Base-by-base conservation (phyloP, 768 basidiomycete genomes). In the Suillus paluster region DNA sequence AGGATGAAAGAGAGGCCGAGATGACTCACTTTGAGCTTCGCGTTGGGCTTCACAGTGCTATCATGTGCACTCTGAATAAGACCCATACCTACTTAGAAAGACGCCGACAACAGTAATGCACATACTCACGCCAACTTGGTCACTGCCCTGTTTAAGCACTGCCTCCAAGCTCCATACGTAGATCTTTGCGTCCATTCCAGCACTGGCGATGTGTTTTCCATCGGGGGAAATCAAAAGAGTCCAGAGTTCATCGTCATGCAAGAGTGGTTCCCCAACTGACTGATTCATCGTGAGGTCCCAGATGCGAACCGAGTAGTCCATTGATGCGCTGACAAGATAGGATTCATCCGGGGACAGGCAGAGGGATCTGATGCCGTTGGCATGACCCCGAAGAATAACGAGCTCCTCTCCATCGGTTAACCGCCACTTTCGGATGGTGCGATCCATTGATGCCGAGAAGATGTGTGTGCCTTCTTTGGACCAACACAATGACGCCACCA, bases 131-230 rank as follows among this genome's bases (percentile, higher is more conserved):
- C n/a, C 10, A 45, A 45, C n/a, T 23, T 21, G 44, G 9, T 45
- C 10, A 23, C 21, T n/a, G n/a, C n/a, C n/a, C 4, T 45, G 3
- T n/a, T 45, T 21, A 0, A 21, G 10, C 10, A n/a, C 44, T 12
- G n/a, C 44, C 75, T 87, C 86, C 1, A 80, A 84, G 66, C 97
- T 89, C 97, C 97, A 99, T 2, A 96, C 83, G 3, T 91, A 89
- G 1, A 98, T 75, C 52, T 85, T 81, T 66, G 86, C 84, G 70
- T 99, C 97, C 70, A 85, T 86, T 0, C 96, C 96, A 3, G 87
- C 95, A 67, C 92, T 95, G 2, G 89, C 94, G 4, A 99, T 82
- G 60, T 89, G 87, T 69, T 84, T 89, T 5, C 92, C 95, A 74
- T 98, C 93, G 5, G 84, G 82, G 64, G 92, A 95, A 45, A 97